A percentile compares a stretch with the other conserved stretches of the same genome.
Evolutionary conservation across 257 asterid genomes (phyloP).

Genomic region (Capsicum pubescens): DNA sequence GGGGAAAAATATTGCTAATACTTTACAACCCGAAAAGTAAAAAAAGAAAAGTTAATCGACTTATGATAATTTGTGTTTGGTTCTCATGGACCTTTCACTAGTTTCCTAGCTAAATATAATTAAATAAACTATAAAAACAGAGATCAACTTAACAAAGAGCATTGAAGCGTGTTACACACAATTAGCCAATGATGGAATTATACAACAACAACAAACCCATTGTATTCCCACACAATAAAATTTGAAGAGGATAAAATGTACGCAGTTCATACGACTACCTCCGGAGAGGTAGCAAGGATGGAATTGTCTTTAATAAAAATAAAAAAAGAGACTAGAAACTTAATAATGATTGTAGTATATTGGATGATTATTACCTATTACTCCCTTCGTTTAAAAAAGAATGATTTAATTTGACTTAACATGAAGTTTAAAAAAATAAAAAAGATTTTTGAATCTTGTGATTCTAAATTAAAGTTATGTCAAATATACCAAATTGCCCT

Average conservation of each 20-base stretch:
- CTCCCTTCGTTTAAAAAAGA: no score
- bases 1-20: neutral
- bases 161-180: slow-evolving; percentile 11
- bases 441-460: no score
- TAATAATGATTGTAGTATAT: neutral
- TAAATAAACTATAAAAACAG: neutral
- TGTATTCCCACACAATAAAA: no score
- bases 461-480: no score
- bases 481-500: no score
- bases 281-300: no score
- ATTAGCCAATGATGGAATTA: neutral
- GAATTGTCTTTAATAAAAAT: no score
- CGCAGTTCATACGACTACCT: no score
- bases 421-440: no score
- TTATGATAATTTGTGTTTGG: neutral
- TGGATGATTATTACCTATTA: neutral
- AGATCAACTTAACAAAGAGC: neutral
- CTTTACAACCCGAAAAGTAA: neutral
- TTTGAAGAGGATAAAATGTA: no score
- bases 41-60: neutral
- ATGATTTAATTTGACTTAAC: no score
- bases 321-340: neutral
- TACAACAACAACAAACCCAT: no score
- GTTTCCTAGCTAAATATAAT: neutral
- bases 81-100: neutral